phyloP scores from a whole-genome alignment of 345 rosid genomes.

The Ricinus communis region DNA sequence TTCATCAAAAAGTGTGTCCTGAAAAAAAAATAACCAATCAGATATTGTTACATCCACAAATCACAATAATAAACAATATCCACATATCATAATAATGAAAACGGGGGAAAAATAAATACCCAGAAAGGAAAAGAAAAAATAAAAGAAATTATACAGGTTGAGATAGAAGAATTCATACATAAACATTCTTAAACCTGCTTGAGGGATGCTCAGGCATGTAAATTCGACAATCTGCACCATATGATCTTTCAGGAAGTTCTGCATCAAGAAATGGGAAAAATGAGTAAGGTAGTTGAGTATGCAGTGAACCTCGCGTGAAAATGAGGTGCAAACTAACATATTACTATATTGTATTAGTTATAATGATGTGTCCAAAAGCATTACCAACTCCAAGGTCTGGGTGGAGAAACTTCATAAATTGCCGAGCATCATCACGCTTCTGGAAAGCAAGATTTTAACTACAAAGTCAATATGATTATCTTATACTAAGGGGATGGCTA shows the following conservation, averaged over 20 bases:
- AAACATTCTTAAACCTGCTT: constrained; percentile 99
- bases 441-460: constrained; percentile 29
- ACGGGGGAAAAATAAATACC: neutral
- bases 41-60: neutral
- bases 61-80: neutral
- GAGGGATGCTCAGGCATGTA: constrained; percentile 80
- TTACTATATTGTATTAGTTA: neutral
- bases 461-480: constrained; percentile 32
- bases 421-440: constrained; percentile 96
- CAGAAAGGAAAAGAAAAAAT: neutral
- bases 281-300: constrained; percentile 4
- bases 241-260: constrained; percentile 98
- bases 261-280: constrained; percentile 28
- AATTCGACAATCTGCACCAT: constrained; percentile 95
- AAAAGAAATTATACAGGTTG: constrained; percentile 15
- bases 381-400: constrained; percentile 96
- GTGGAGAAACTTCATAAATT: constrained; percentile 98
- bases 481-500: too few relatives aligned
- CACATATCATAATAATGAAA: neutral
- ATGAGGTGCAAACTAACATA: neutral
- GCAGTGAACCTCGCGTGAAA: neutral
- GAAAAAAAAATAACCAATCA: constrained; percentile 24
- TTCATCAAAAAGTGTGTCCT: constrained; percentile 94
- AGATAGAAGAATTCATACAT: constrained; percentile 87
- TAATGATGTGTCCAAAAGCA: constrained; percentile 14